Conservation (phyloP, 2,329 filamentous ascomycete species). For the Pseudocercospora ulei region DNA sequence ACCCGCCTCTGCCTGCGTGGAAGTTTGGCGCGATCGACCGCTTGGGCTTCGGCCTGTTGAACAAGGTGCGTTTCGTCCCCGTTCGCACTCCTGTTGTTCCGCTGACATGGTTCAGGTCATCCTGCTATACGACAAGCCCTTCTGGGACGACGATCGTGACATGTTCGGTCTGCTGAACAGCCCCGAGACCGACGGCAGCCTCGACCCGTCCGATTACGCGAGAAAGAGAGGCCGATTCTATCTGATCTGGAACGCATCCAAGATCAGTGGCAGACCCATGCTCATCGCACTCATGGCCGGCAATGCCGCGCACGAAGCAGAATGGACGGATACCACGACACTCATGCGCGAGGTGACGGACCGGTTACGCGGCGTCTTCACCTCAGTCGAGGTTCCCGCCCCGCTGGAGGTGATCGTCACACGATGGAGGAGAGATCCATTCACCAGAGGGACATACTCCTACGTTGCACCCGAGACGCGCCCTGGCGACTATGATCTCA, state of each 20-base stretch:
- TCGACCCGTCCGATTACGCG: conserved; percentile 69
- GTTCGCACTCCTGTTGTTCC: background rate
- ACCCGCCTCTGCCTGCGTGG: conserved; percentile 81
- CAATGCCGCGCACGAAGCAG: conserved; percentile 81
- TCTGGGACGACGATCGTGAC: conserved; percentile 82
- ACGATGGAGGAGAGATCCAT: conserved; percentile 81
- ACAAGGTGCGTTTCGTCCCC: conserved; percentile 55
- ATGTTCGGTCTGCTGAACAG: conserved; percentile 88
- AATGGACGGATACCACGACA: conserved; percentile 62
- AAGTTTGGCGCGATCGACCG: conserved; percentile 71
- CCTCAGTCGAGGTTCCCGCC: conserved; percentile 52
- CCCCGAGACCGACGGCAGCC: conserved; percentile 57
- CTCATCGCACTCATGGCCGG: conserved; percentile 92
- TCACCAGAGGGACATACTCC: conserved; percentile 90
- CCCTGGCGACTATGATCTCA: conserved; percentile 80
- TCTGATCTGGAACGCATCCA: conserved; percentile 92
- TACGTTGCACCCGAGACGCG: conserved; percentile 76
- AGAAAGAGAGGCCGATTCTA: conserved; percentile 82
- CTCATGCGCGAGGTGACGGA: conserved; percentile 72
- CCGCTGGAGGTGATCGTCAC: conserved; percentile 83
- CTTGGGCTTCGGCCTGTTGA: conserved; percentile 84
- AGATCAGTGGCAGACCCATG: conserved; percentile 74
- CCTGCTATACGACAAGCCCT: conserved; percentile 75
- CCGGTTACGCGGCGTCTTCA: conserved; percentile 68
- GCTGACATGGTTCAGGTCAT: conserved; percentile 47